Percentiles rank a stretch among this genome's conserved stretches.
Conservation (phyloP, 192 early-diverging fungal genomes). For the Coemansia furcata region DNA sequence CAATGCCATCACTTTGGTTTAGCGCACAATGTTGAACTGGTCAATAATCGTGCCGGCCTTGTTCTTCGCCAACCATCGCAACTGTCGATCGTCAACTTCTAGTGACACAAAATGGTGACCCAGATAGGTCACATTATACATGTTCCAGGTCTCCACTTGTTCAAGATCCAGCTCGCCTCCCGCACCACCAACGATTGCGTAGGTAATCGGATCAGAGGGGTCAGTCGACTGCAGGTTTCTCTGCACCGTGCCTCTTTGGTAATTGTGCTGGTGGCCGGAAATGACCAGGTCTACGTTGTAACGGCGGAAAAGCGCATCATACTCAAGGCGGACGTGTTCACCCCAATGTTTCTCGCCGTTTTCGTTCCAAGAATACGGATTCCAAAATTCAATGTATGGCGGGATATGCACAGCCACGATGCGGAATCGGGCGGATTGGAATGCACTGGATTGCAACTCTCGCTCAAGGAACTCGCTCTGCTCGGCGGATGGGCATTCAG, state of each 20-base stretch:
- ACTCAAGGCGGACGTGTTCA: slow-evolving; percentile 62
- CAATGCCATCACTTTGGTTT: not conserved
- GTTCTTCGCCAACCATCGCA: slow-evolving; percentile 30
- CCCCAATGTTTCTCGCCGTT: slow-evolving; percentile 70
- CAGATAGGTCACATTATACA: slow-evolving; percentile 57
- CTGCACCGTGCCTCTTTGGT: slow-evolving; percentile 57
- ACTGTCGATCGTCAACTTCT: slow-evolving; percentile 19
- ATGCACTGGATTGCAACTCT: slow-evolving; percentile 59
- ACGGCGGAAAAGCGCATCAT: slow-evolving; percentile 63
- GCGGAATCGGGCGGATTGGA: slow-evolving; percentile 56
- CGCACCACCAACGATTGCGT: slow-evolving; percentile 72
- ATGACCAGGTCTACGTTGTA: slow-evolving; percentile 71
- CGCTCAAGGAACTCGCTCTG: slow-evolving; percentile 62
- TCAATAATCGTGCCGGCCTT: slow-evolving; percentile 24
- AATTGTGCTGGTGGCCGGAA: slow-evolving; percentile 79
- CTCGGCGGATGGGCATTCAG: slow-evolving; percentile 59
- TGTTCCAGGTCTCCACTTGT: slow-evolving; percentile 61
- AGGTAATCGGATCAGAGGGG: slow-evolving; percentile 44
- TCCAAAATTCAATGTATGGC: slow-evolving; percentile 76
- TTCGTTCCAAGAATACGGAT: slow-evolving; percentile 65
- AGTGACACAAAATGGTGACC: slow-evolving; percentile 57
- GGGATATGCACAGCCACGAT: slow-evolving; percentile 72
- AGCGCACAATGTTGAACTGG: slow-evolving; percentile 19
- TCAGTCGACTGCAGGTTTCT: slow-evolving; percentile 21
- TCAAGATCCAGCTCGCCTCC: slow-evolving; percentile 64